Evolutionary conservation across 2,329 filamentous ascomycete species (phyloP).

Genomic region (Didymella pinodella): DNA sequence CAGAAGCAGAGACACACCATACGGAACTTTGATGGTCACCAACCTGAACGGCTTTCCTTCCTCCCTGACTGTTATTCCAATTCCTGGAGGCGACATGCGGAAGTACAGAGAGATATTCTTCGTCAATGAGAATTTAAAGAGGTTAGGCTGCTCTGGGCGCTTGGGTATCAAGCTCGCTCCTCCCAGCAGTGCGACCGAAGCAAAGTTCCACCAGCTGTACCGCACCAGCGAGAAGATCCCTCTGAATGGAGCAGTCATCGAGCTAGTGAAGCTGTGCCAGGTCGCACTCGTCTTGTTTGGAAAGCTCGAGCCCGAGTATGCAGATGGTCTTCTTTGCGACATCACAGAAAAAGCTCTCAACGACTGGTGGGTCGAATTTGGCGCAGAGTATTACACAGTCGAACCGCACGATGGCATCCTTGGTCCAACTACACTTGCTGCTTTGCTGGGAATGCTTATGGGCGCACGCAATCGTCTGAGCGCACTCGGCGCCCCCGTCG

Average conservation of each 20-base stretch:
- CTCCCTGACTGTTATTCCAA: constrained; percentile 86
- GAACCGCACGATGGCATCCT: constrained; percentile 93
- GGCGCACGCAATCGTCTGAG: constrained; percentile 89
- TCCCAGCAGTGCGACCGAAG: constrained; percentile 81
- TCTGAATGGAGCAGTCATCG: constrained; percentile 79
- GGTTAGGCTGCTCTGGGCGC: constrained; percentile 88
- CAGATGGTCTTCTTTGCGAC: constrained; percentile 91
- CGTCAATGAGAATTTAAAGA: constrained; percentile 92
- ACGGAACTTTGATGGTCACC: constrained; percentile 91
- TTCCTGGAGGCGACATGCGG: constrained; percentile 84
- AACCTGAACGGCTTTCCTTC: constrained; percentile 93
- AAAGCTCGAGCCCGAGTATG: constrained; percentile 85
- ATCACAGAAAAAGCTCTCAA: constrained; percentile 87
- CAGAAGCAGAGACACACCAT: constrained; percentile 77
- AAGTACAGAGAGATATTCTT: constrained; percentile 85
- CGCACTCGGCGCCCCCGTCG: constrained; percentile 81
- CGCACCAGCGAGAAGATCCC: constrained; percentile 83
- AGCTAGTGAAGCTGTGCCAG: constrained; percentile 91
- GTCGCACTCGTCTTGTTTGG: constrained; percentile 87
- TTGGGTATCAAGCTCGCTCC: constrained; percentile 81
- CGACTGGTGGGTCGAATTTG: constrained; percentile 97
- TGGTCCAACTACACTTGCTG: constrained; percentile 89
- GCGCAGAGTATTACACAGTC: constrained; percentile 87
- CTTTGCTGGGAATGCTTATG: constrained; percentile 84
- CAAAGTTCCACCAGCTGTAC: constrained; percentile 93